Base-by-base conservation (phyloP, 495 filamentous ascomycete genomes). In the Cercophora newfieldiana region DNA sequence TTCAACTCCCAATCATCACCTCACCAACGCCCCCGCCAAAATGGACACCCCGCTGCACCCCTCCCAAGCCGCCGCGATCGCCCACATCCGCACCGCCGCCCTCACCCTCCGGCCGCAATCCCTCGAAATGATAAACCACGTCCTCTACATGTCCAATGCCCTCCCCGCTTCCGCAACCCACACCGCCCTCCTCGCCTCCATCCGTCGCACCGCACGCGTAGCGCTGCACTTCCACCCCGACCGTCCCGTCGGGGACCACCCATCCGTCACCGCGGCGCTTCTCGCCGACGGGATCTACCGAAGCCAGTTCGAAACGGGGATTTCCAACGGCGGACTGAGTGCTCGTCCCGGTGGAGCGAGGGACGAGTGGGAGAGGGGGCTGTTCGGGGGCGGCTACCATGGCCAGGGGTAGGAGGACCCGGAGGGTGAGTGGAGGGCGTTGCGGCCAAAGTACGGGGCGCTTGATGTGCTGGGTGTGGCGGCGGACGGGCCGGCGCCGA, bases 161-260 rank as follows among this genome's bases (percentile, higher is more conserved):
- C 26, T 58, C n/a, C 55, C 55, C 18, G 7, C 29, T 2, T 16
- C 55, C 25, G 26, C 26, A 18, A 33, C 29, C n/a, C 25, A 33
- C 55, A 16, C 55, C 55, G 25, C 55, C 19, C 29, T 58, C 44
- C 66, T 61, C 21, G 14, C 60, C 19, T 19, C 44, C 18, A 63
- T 63, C 48, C 44, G 44, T 21, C 18, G 50, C 12, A 50, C 44
- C 22, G 58, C 58, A 19, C 56, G 64, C 14, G 33, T 61, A 29
- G 64, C 64, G 10, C 29, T 66, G 2, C 64, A 66, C 24, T 66
- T 66, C 53, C 64, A 66, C n/a, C 64, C 64, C 24, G 64, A 66
- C 30, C 64, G 64, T 12, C 64, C 64, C 16, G 50, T 44, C 28
- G 54, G 47, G 18, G 48, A 53, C 21, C 10, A 8, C 29, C 22